Evolutionary conservation across 1,284 basidiomycete species (phyloP).

Genomic region (Puccinia novopanici): DNA sequence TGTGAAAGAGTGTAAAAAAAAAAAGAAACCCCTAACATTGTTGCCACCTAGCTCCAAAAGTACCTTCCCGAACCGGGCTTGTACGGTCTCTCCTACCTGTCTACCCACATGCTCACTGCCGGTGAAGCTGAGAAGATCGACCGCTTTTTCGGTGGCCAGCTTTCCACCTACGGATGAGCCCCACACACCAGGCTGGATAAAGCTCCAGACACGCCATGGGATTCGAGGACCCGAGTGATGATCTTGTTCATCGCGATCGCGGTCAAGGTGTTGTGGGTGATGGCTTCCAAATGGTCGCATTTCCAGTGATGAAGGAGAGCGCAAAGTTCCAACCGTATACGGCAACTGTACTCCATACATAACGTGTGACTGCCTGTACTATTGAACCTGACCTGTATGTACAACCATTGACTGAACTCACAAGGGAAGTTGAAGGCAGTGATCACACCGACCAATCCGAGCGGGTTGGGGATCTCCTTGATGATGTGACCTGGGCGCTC

Average conservation of each 20-base stretch:
- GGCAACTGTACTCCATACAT: slow-evolving; percentile 51
- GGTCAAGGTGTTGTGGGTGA: slow-evolving; percentile 80
- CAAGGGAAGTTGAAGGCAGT: slow-evolving; percentile 52
- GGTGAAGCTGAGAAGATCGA: slow-evolving; percentile 86
- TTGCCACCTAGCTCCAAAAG: slow-evolving; percentile 94
- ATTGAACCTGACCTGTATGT: not conserved
- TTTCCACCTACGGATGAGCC: slow-evolving; percentile 77
- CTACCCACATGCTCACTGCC: slow-evolving; percentile 85
- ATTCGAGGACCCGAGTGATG: slow-evolving; percentile 75
- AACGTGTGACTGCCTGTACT: not conserved
- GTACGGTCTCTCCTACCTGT: slow-evolving; percentile 77
- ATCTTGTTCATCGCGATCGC: slow-evolving; percentile 85
- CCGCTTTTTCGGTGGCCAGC: slow-evolving; percentile 71
- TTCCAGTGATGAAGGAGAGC: slow-evolving; percentile 83
- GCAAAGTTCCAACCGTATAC: slow-evolving; percentile 74
- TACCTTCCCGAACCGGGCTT: slow-evolving; percentile 76
- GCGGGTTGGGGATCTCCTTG: slow-evolving; percentile 67
- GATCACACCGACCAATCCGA: slow-evolving; percentile 81
- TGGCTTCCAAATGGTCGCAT: slow-evolving; percentile 93
- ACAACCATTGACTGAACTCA: not conserved
- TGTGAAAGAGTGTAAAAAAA: not conserved
- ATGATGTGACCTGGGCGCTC: slow-evolving; percentile 55
- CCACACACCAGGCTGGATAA: slow-evolving; percentile 80
- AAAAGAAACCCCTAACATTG: slow-evolving; percentile 66
- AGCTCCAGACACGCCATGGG: slow-evolving; percentile 77